Evolutionary conservation across 106 monocot genomes (phyloP).

Genomic region (Amphibolis antarctica): DNA sequence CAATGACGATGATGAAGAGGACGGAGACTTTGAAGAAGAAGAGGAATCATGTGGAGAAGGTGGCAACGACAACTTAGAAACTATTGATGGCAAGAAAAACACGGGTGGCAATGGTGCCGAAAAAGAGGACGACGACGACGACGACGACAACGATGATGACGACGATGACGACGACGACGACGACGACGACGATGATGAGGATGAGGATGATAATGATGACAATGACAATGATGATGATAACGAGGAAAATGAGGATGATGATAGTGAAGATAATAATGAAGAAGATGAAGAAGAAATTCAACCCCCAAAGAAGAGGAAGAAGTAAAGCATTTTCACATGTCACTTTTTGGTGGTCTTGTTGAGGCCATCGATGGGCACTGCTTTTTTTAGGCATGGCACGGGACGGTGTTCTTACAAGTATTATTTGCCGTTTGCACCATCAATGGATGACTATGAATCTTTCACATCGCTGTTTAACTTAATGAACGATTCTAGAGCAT

Average conservation of each 20-base stretch:
- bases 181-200: slow-evolving; percentile 3
- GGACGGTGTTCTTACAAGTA: background rate
- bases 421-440: background rate
- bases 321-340: slow-evolving; percentile 3
- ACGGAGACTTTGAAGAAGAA: slow-evolving; percentile 4
- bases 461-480: background rate
- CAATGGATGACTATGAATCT: background rate
- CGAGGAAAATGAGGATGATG: background rate
- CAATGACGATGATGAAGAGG: background rate
- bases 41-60: slow-evolving; percentile 4
- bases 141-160: slow-evolving; percentile 1
- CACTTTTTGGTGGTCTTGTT: background rate
- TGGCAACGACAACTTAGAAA: background rate
- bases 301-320: slow-evolving; percentile 16
- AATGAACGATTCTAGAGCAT: background rate
- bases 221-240: background rate
- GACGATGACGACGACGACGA: background rate
- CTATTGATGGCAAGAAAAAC: background rate
- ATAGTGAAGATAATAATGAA: background rate
- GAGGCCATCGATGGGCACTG: background rate
- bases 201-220: background rate
- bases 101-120: background rate
- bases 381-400: no score
- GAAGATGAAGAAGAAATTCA: slow-evolving; percentile 15
- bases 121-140: slow-evolving; percentile 1